These are phyloP conservation scores for Nicotiana obtusifolia DNA, from an alignment of 257 asterid genomes.

Conservation along the genomic window DNA sequence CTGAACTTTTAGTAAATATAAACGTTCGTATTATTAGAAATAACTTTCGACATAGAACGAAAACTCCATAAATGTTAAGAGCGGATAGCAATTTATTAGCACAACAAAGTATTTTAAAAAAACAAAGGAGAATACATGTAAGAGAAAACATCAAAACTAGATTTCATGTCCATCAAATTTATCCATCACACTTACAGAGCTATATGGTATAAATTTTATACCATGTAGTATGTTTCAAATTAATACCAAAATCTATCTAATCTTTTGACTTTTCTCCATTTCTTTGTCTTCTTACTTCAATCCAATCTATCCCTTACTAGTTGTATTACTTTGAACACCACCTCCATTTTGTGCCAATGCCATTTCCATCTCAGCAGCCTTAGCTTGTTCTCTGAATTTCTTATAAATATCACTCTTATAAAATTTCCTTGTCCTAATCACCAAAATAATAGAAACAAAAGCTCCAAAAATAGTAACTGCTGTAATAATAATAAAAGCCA, in stretches of 20 bases:
- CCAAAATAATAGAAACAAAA: slow-evolving; percentile 47
- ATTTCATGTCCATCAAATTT: background rate
- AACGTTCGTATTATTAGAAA: background rate
- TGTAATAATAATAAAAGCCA: slow-evolving; percentile 61
- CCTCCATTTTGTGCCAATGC: slow-evolving; percentile 7
- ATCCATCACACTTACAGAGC: background rate
- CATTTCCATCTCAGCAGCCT: slow-evolving; percentile 28
- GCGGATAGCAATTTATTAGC: background rate
- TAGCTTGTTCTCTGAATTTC: slow-evolving; percentile 45
- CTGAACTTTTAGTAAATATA: too few species aligned
- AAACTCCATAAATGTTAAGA: too few species aligned
- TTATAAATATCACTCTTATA: slow-evolving; percentile 69
- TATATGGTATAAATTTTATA: background rate
- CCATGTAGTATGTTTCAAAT: background rate
- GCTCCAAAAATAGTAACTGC: slow-evolving; percentile 61
- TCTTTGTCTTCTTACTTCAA: background rate
- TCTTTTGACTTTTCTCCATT: background rate
- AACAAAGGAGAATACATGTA: background rate
- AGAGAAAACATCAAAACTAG: background rate
- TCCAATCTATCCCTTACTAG: background rate
- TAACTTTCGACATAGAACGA: background rate
- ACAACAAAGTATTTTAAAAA: background rate
- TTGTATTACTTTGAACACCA: background rate
- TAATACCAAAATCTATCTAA: background rate
- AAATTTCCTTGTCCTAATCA: slow-evolving; percentile 56